Evolutionary conservation across 2,329 filamentous ascomycete species (phyloP).

Genomic region (Fusarium duplospermum): DNA sequence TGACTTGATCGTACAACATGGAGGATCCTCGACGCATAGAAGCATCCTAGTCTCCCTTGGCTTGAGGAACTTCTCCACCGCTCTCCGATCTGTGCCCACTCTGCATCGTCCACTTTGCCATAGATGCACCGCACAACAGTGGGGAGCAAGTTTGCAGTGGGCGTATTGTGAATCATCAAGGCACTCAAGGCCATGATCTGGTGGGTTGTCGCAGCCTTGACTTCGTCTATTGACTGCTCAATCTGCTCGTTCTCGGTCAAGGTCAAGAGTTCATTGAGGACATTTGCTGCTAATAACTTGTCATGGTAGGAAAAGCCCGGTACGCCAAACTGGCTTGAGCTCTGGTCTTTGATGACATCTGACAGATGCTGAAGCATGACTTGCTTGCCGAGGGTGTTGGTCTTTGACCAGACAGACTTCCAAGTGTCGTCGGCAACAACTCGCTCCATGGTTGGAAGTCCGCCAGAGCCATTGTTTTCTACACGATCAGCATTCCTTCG

Average conservation of each 20-base stretch:
- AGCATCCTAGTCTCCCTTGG: conserved; percentile 22
- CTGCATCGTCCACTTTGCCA: background rate
- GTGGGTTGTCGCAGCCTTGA: conserved; percentile 18
- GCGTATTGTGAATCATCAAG: conserved; percentile 11
- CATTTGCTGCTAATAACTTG: background rate
- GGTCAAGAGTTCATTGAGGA: background rate
- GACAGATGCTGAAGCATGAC: conserved; percentile 9
- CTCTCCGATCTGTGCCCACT: conserved; percentile 1
- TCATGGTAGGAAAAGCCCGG: conserved; percentile 8
- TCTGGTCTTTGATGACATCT: background rate
- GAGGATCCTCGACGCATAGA: conserved; percentile 16
- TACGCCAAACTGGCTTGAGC: background rate
- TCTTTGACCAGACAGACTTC: conserved; percentile 1
- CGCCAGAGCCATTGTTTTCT: background rate
- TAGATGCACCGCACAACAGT: conserved; percentile 18
- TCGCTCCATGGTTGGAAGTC: conserved; percentile 4
- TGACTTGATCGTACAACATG: conserved; percentile 10
- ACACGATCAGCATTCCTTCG: rapidly evolving
- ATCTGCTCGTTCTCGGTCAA: conserved; percentile 12
- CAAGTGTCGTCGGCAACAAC: background rate
- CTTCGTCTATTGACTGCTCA: conserved; percentile 6
- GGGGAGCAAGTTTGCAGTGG: background rate
- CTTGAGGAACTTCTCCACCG: background rate
- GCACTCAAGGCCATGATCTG: conserved; percentile 14
- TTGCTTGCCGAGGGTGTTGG: conserved; percentile 10